These are phyloP conservation scores for Populus hybrid DNA, from an alignment of 441 rosid species.

Conservation along the genomic window DNA sequence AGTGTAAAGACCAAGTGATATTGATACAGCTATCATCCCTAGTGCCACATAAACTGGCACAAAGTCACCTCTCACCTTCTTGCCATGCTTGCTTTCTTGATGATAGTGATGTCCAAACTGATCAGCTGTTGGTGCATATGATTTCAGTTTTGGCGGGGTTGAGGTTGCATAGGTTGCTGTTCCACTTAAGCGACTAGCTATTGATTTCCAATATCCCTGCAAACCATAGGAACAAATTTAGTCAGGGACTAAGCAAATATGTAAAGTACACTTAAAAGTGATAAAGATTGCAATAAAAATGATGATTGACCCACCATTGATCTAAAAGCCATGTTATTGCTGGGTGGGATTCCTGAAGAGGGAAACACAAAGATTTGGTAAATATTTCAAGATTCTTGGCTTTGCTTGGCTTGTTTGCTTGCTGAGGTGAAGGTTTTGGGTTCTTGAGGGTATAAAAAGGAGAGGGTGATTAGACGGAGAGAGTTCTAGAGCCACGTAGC, in stretches of 20 bases:
- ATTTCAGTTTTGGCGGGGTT: conserved; percentile 29
- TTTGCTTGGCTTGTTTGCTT: not conserved
- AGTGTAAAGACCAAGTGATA: conserved; percentile 50
- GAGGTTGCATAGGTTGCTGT: conserved; percentile 34
- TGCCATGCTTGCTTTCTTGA: not conserved
- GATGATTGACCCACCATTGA: conserved; percentile 33
- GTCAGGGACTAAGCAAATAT: not conserved
- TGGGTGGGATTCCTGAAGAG: not conserved
- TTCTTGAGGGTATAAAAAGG: conserved; percentile 7
- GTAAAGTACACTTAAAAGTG: not conserved
- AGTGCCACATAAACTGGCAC: conserved; percentile 51
- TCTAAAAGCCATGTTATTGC: conserved; percentile 35
- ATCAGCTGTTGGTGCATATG: conserved; percentile 28
- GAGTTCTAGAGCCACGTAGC: conserved; percentile 39
- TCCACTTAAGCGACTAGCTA: conserved; percentile 24
- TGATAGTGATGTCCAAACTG: not conserved
- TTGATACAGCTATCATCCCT: conserved; percentile 49
- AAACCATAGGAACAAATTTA: not conserved
- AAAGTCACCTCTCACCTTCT: conserved; percentile 31
- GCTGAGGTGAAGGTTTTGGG: not conserved
- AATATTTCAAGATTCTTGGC: not conserved
- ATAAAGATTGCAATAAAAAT: not conserved
- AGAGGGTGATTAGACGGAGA: not conserved
- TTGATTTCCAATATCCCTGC: conserved; percentile 36
- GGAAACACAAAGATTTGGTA: not conserved